Conservation (phyloP, 163 green algal genomes). For the Scenedesmus sp. region DNA sequence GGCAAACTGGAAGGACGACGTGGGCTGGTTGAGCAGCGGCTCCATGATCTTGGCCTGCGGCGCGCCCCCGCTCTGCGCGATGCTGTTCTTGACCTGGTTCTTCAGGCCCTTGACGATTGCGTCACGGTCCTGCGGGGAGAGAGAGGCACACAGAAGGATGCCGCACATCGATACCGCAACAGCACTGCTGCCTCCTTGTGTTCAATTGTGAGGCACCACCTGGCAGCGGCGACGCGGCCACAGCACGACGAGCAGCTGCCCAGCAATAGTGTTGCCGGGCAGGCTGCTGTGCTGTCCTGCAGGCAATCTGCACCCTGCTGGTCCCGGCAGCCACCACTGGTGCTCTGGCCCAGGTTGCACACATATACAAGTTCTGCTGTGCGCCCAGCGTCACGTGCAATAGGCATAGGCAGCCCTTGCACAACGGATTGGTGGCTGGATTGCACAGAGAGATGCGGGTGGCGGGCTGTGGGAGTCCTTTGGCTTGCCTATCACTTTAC, state of each 20-base stretch:
- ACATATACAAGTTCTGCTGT: too few species aligned
- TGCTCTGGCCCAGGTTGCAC: too few species aligned
- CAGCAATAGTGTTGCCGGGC: neutral
- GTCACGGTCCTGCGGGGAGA: slow-evolving; percentile 62
- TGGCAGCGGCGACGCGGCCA: neutral
- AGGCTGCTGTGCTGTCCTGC: neutral
- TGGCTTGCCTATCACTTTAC: too few species aligned
- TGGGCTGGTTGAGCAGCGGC: slow-evolving; percentile 45
- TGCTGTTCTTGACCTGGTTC: neutral
- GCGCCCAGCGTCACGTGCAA: too few species aligned
- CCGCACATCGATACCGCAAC: neutral
- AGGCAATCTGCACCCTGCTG: neutral
- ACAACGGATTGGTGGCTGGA: too few species aligned
- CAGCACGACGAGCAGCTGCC: neutral
- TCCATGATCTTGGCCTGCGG: slow-evolving; percentile 42
- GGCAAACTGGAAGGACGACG: slow-evolving; percentile 83
- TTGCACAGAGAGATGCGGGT: too few species aligned
- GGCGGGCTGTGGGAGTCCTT: too few species aligned
- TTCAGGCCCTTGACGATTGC: slow-evolving; percentile 66
- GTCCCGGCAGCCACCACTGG: neutral
- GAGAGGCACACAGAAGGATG: neutral
- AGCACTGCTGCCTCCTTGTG: neutral
- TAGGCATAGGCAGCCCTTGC: too few species aligned
- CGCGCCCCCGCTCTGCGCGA: neutral
- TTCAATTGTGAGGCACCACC: neutral